These are phyloP conservation scores for Chiua virens DNA, from an alignment of 768 basidiomycete genomes.

Conservation along the genomic window DNA sequence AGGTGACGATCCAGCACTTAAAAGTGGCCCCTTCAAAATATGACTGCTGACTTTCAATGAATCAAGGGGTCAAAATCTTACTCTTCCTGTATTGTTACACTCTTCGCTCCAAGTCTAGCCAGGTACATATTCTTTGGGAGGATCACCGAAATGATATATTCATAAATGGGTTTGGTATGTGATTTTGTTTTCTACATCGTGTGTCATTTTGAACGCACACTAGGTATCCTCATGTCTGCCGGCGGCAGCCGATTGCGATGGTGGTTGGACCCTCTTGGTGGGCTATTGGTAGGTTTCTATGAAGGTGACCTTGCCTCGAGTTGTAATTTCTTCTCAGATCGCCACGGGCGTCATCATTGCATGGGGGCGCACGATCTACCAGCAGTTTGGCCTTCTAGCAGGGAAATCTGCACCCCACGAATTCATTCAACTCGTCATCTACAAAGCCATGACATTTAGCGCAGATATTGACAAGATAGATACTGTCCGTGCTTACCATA, in stretches of 20 bases:
- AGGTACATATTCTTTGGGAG: conserved; percentile 95
- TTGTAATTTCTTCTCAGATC: conserved; percentile 47
- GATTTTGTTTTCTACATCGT: background rate
- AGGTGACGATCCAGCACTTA: conserved; percentile 35
- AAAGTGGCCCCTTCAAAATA: background rate
- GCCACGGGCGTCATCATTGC: conserved; percentile 74
- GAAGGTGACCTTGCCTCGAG: background rate
- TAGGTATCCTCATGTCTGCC: conserved; percentile 81
- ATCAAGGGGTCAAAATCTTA: conserved; percentile 74
- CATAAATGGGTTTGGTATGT: conserved; percentile 73
- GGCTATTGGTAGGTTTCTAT: conserved; percentile 55
- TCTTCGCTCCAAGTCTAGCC: conserved; percentile 78
- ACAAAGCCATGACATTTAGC: conserved; percentile 87
- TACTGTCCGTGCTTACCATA: conserved; percentile 92
- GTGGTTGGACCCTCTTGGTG: conserved; percentile 85
- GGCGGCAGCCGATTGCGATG: conserved; percentile 78
- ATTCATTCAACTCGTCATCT: conserved; percentile 87
- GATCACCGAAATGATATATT: conserved; percentile 94
- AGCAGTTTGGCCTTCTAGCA: conserved; percentile 82
- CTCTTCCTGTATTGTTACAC: conserved; percentile 88
- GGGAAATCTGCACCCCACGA: conserved; percentile 92
- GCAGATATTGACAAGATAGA: conserved; percentile 85
- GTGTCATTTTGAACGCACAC: background rate
- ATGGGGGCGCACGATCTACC: conserved; percentile 75
- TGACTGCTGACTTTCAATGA: background rate